phyloP scores from a whole-genome alignment of 192 early-diverging fungal species.

The Rhizoclosmatium globosum region DNA sequence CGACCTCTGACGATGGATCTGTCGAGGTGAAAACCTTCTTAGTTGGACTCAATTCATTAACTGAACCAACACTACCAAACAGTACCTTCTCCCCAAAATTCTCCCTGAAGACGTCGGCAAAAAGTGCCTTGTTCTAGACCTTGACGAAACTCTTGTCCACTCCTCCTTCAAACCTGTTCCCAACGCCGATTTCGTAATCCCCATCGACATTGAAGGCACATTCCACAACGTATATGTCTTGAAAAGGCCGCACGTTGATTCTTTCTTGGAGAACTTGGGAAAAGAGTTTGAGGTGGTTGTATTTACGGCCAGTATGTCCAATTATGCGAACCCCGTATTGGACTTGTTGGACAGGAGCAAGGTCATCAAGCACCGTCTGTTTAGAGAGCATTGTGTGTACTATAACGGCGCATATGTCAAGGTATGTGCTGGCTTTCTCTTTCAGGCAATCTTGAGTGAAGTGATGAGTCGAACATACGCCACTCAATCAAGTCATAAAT shows the following conservation, averaged over 20 bases:
- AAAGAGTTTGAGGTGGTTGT: slow-evolving; percentile 87
- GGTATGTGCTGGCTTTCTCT: slow-evolving; percentile 28
- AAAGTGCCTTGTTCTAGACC: slow-evolving; percentile 88
- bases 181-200: slow-evolving; percentile 85
- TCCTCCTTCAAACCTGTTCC: slow-evolving; percentile 84
- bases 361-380: slow-evolving; percentile 86
- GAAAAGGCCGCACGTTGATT: slow-evolving; percentile 90
- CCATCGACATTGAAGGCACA: slow-evolving; percentile 86
- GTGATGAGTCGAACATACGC: too few species aligned
- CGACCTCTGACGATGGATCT: not conserved
- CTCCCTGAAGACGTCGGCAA: slow-evolving; percentile 67
- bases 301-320: slow-evolving; percentile 89
- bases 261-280: slow-evolving; percentile 82
- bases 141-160: slow-evolving; percentile 93
- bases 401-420: slow-evolving; percentile 93
- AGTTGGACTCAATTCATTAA: not conserved
- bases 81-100: slow-evolving; percentile 71
- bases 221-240: slow-evolving; percentile 90
- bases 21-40: not conserved
- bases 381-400: slow-evolving; percentile 87
- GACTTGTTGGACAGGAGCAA: slow-evolving; percentile 81
- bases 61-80: not conserved
- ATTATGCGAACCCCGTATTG: slow-evolving; percentile 92
- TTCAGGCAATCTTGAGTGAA: not conserved
- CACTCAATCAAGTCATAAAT: too few species aligned